phyloP scores from a whole-genome alignment of 352 stramenopile genomes.

The Phytophthora melonis region DNA sequence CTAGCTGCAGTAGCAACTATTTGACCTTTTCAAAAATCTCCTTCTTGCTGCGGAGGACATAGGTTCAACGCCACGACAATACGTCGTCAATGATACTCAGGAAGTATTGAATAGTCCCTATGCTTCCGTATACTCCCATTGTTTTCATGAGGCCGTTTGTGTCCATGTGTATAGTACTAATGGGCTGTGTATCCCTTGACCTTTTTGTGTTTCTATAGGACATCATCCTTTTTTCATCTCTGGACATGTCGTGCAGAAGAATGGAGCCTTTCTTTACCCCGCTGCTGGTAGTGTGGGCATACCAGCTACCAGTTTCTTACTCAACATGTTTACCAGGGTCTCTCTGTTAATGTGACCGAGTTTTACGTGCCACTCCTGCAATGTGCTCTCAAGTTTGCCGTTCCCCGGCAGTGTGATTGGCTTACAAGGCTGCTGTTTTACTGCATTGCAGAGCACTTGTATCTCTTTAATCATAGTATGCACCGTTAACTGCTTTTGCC shows the following conservation, averaged over 20 bases:
- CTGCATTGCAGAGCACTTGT: constrained; percentile 17
- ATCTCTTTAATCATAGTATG: constrained; percentile 14
- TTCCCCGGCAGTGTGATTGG: background rate
- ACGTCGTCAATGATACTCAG: no score
- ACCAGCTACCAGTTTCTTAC: background rate
- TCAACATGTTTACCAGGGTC: constrained; percentile 9
- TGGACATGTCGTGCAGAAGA: constrained; percentile 23
- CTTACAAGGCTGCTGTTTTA: constrained; percentile 13
- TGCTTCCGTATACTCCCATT: background rate
- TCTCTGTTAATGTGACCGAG: constrained; percentile 15
- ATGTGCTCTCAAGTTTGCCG: constrained; percentile 1
- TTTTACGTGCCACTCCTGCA: background rate
- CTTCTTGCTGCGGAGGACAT: no score
- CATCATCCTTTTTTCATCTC: constrained; percentile 25
- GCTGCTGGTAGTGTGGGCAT: constrained; percentile 3
- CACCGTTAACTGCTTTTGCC: constrained; percentile 13
- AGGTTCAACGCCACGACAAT: no score
- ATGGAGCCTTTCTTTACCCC: background rate
- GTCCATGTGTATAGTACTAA: constrained; percentile 27
- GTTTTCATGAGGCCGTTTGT: constrained; percentile 24
- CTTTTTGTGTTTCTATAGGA: constrained; percentile 22
- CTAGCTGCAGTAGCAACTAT: no score
- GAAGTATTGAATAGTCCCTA: no score
- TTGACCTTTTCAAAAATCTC: no score
- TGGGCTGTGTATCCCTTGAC: constrained; percentile 10